Conservation (phyloP, 768 basidiomycete species). For the Serendipita vermifera region DNA sequence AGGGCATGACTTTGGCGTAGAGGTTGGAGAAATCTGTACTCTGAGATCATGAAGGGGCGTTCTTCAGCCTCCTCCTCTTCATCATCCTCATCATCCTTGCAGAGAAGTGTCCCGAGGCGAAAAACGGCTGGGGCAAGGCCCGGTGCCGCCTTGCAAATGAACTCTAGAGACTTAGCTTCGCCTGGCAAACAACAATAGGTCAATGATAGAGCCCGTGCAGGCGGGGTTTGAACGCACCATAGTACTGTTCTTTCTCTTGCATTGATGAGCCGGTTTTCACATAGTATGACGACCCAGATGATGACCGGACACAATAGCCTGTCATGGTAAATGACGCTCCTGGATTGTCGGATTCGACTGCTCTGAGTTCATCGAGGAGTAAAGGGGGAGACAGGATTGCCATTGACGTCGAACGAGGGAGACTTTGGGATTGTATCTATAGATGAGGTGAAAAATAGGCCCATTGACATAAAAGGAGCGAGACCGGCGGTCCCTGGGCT, state of each 20-base stretch:
- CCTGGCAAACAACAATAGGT: conserved; percentile 24
- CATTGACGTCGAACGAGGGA: too few species aligned
- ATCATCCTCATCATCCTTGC: conserved; percentile 18
- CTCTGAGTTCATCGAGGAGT: conserved; percentile 1
- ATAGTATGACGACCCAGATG: conserved; percentile 46
- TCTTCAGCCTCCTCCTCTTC: conserved; percentile 25
- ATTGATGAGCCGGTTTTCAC: conserved; percentile 41
- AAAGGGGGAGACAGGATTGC: too few species aligned
- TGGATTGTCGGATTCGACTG: background rate
- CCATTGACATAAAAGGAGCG: too few species aligned
- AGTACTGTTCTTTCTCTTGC: conserved; percentile 48
- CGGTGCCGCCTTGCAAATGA: conserved; percentile 51
- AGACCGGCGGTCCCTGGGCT: too few species aligned
- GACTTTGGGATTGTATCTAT: background rate
- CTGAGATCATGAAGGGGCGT: conserved; percentile 55
- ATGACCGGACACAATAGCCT: conserved; percentile 18
- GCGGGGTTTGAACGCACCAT: background rate
- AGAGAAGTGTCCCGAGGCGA: conserved; percentile 28
- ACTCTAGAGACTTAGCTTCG: conserved; percentile 55
- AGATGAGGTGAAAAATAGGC: too few species aligned
- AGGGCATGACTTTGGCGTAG: conserved; percentile 36
- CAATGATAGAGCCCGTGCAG: background rate
- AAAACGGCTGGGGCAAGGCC: conserved; percentile 49
- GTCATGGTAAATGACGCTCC: background rate
- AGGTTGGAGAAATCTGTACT: conserved; percentile 48